phyloP scores from a whole-genome alignment of 176 grass and related monocot species.

The Oryza brachyantha region DNA sequence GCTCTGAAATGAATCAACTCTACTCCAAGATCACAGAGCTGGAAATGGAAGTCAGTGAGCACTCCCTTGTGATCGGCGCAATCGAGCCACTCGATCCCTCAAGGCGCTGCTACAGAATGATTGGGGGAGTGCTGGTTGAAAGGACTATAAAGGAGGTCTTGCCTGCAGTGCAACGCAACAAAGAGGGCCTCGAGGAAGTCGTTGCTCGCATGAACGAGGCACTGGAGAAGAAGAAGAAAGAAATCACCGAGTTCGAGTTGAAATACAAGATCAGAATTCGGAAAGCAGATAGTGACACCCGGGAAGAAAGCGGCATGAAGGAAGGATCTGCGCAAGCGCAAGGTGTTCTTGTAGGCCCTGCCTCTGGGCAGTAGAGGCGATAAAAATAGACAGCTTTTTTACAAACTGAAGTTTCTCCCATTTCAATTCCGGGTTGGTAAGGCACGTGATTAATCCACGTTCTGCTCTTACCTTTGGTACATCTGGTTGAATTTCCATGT shows the following conservation, averaged over 20 bases:
- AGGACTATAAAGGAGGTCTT: conserved; percentile 81
- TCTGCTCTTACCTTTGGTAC: neutral
- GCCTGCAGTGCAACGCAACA: conserved; percentile 70
- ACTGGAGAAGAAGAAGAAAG: conserved; percentile 83
- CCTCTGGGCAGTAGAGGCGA: conserved; percentile 8
- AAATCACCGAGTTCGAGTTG: conserved; percentile 72
- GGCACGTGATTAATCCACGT: neutral
- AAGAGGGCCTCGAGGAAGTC: conserved; percentile 81
- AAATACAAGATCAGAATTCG: conserved; percentile 93
- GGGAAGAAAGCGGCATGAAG: conserved; percentile 46
- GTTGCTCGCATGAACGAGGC: conserved; percentile 71
- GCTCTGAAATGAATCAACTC: conserved; percentile 79
- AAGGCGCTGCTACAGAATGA: conserved; percentile 87
- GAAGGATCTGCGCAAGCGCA: conserved; percentile 67
- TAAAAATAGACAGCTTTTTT: neutral
- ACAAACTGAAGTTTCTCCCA: neutral
- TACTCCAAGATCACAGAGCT: conserved; percentile 88
- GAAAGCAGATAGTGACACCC: conserved; percentile 37
- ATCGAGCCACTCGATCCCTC: conserved; percentile 71
- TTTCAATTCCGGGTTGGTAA: neutral
- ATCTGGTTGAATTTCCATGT: neutral
- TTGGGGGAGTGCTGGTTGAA: conserved; percentile 79
- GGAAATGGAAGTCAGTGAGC: conserved; percentile 82
- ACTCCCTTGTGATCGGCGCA: conserved; percentile 82
- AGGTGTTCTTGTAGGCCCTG: conserved; percentile 89